Base-by-base conservation (phyloP, 371 early-diverging fungal genomes). In the Capniomyces stellatus region DNA sequence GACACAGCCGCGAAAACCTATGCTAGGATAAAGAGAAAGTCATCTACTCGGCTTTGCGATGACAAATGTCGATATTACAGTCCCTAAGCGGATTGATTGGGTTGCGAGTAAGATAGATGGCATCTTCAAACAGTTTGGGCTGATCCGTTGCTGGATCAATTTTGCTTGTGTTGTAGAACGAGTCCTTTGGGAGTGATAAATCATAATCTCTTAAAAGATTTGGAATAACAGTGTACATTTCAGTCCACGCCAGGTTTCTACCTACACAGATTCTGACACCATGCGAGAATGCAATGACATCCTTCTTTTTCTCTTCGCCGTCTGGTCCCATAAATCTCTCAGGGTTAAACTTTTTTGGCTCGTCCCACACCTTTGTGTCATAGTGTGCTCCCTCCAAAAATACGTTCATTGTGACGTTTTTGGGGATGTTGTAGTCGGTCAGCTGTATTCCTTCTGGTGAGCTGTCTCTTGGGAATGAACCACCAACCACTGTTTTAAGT, bases 221-320 rank as follows among this genome's bases (percentile, higher is more conserved):
- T 1, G 70, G 64, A 46, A 68, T 29, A 15, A 54, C 43, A 0
- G 40, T 40, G 13, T 40, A 40, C 19, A 47, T 15, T 47, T 47
- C 13, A 0, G 60, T 54, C 52, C 54, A 57, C 15, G 67, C 67
- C 52, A 66, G 46, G 15, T 61, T 58, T 1, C 65, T 44, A 3
- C 68, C 68, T 10, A 54, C 40, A 29, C 68, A 67, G 19, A 58
- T 55, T 8, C 70, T 63, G n/a, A 61, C 65, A 3, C 68, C 68
- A 1, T 43, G 21, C 18, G 59, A 55, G 31, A 67, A 67, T 2
- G 54, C 58, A 21, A 69, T 19, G 4, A 61, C 25, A 15, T 64
- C 55, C 12, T 53, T 54, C 4, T 27, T 46, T 10, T 52, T 49
- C 0, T 21, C 13, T 1, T 54, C 62, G 0, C 40, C 54, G 8